These are phyloP conservation scores for Stephanodiscus triporus DNA, from an alignment of 108 stramenopile genomes.

Conservation along the genomic window DNA sequence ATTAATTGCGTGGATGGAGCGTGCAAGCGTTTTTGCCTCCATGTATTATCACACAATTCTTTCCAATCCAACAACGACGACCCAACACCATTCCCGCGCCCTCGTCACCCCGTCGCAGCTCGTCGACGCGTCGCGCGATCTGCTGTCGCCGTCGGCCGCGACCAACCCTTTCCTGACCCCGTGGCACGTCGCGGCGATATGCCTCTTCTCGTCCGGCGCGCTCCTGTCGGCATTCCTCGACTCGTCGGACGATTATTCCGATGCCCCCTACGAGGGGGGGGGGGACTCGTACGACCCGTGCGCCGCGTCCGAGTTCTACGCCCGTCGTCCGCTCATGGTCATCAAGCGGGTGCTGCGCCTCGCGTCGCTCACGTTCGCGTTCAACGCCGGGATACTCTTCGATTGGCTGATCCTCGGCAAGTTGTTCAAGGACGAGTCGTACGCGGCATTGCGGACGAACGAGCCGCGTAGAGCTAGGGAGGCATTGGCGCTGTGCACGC, in stretches of 20 bases:
- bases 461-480: slow-evolving; percentile 76
- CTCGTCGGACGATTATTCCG: slow-evolving; percentile 52
- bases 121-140: no score
- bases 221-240: slow-evolving; percentile 31
- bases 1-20: no score
- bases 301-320: slow-evolving; percentile 61
- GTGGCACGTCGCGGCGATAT: slow-evolving; percentile 56
- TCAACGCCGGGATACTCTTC: slow-evolving; percentile 70
- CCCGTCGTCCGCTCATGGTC: slow-evolving; percentile 55
- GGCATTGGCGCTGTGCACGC: slow-evolving; percentile 59
- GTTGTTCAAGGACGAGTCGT: slow-evolving; percentile 62
- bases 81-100: no score
- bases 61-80: no score
- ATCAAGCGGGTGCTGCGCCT: slow-evolving; percentile 61
- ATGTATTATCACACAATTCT: no score
- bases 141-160: no score
- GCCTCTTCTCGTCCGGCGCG: slow-evolving; percentile 23
- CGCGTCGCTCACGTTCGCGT: slow-evolving; percentile 56
- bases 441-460: slow-evolving; percentile 63
- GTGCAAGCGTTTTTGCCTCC: no score
- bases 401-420: slow-evolving; percentile 79
- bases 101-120: no score
- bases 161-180: no score
- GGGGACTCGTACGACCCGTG: slow-evolving; percentile 62
- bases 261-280: slow-evolving; percentile 65